Base-by-base conservation (phyloP, 176 grass and related monocot genomes). In the Alopecurus myosuroides region DNA sequence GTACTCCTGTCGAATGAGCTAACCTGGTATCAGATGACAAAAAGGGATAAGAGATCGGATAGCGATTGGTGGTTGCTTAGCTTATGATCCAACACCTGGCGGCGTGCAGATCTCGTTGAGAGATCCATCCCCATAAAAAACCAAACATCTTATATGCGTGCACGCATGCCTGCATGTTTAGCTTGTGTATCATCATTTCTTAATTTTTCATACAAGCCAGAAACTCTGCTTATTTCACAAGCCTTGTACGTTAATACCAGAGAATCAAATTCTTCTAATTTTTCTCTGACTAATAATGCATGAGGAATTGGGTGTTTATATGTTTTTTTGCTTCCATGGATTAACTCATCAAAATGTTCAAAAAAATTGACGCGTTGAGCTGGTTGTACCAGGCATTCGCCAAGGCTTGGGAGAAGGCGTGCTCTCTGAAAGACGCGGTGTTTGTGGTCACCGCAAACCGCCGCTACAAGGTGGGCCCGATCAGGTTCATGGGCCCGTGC, bases 401-500 rank as follows among this genome's bases (percentile, higher is more conserved):
- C 18, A 64, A 82, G 18, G 93, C 96, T 11, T 98, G 96, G 96
- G 49, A 83, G 26, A 67, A 7, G 76, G 93, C 96, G 51, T 98
- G 96, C 84, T 95, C 93, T 25, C 50, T 89, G 69, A 86, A 86
- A 34, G 81, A 92, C 74, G 93, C 96, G 4, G 89, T 98, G 79
- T 94, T 98, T 82, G 79, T 98, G 18, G 87, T 95, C 58, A 86
- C 93, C 57, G 69, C 78, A 52, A 34, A 64, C 14, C 85, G 87
- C 11, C 87, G 65, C 15, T 98, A 98, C 85, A 98, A 90, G 83
- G 37, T 98, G 0, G 92, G 91, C 28, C 83, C 93, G 2, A 79
- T 50, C 74, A 83, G 17, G 58, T 95, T 98, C 77, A 34, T 61
- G 74, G 96, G 96, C 2, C 96, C 96, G 7, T 98, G 96, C 83